These are phyloP conservation scores for Fagus crenata DNA, from an alignment of 306 rosid species.

Conservation along the genomic window DNA sequence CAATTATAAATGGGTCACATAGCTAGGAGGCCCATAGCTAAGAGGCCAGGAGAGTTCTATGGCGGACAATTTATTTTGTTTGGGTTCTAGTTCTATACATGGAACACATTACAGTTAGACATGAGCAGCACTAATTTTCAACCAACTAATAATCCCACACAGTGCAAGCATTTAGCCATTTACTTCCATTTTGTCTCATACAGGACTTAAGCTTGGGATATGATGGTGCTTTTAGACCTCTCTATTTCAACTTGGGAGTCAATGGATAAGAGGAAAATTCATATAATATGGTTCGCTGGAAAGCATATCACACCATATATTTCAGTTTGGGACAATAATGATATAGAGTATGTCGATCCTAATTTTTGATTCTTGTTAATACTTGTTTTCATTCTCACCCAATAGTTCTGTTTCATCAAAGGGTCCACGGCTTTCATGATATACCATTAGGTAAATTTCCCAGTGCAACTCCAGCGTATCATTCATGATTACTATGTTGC, in stretches of 20 bases:
- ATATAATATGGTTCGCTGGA: background rate
- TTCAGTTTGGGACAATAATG: background rate
- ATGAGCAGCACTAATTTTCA: too few species aligned
- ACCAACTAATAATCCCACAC: too few species aligned
- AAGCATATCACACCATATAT: background rate
- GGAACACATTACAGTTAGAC: too few species aligned
- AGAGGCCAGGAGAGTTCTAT: too few species aligned
- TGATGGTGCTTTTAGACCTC: background rate
- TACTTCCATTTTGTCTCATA: background rate
- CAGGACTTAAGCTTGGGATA: background rate
- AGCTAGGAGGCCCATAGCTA: too few species aligned
- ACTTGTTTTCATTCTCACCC: background rate
- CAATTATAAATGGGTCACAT: too few species aligned
- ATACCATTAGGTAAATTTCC: background rate
- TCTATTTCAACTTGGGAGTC: too few species aligned
- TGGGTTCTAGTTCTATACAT: too few species aligned
- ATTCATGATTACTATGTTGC: background rate
- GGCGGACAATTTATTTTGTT: too few species aligned
- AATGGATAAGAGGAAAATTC: background rate
- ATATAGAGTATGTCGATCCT: background rate
- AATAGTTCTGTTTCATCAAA: background rate
- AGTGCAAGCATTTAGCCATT: too few species aligned
- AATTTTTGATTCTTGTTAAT: background rate
- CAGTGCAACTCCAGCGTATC: slow-evolving; percentile 7
- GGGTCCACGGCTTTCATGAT: slow-evolving; percentile 8